Base-by-base conservation (phyloP, 176 grass and related monocot species). In the Echinochloa phyllopogon region DNA sequence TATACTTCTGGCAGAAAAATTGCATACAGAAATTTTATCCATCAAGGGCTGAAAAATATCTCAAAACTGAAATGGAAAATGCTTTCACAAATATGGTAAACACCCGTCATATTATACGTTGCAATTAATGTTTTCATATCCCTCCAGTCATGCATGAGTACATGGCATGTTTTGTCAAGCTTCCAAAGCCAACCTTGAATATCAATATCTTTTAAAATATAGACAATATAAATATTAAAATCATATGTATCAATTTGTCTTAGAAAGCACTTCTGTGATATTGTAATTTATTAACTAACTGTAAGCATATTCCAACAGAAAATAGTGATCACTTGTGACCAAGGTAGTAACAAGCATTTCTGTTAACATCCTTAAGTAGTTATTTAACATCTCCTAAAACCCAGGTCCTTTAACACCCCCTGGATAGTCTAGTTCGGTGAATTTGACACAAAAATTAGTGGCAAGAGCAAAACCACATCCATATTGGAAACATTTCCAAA, bases 1-100 rank as follows among this genome's bases (percentile, higher is more conserved):
- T 92, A 68, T 94, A 94, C 78, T 97, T 97, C 94, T 97, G 88
- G 65, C 65, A 94, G 73, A 45, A 74, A 91, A 82, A 67, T 21
- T 80, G 38, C 13, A 81, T 80, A 80, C 51, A 10, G 6, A 86
- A 51, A 65, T 21, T 60, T 86, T 6, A 90, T 75, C 77, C 15
- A 80, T 55, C 55, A 75, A 71, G 24, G 82, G 42, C 20, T 69
- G 9, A 87, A 57, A 82, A 66, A 25, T 58, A 66, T 43, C 51
- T 74, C 39, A 10, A 75, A 81, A 45, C 75, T 72, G 15, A 45
- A 44, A 56, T 74, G 58, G 59, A 65, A 67, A 79, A 71, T 72
- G 23, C 17, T 74, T 20, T 18, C 6, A 20, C 24, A 74, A 12
- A 69, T 69, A n/a, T 25, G 13, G 24, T 13, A 29, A 62, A 74